Percentiles rank a stretch among this genome's conserved stretches.
Conservation (phyloP, 2,329 filamentous ascomycete genomes). For the Clonostachys rosea region DNA sequence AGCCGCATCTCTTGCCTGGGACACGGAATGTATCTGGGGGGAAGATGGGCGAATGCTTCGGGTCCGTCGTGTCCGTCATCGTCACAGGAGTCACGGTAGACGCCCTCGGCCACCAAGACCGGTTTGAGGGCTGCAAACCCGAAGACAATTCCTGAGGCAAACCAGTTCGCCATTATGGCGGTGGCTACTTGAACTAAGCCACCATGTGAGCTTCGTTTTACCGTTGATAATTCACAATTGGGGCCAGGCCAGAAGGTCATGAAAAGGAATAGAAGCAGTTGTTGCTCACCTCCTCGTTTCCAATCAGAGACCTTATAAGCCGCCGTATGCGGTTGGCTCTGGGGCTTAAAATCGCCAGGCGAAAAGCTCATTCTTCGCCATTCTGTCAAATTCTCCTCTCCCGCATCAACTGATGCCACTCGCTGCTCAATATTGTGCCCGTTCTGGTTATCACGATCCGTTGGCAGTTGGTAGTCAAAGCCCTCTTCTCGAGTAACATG, state of each 20-base stretch:
- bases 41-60: no score
- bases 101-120: slow-evolving; percentile 67
- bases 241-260: no score
- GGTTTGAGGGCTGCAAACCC: slow-evolving; percentile 82
- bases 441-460: slow-evolving; percentile 4
- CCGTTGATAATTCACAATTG: background rate
- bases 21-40: slow-evolving; percentile 24
- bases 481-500: slow-evolving; percentile 34
- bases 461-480: slow-evolving; percentile 28
- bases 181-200: slow-evolving; percentile 60
- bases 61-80: slow-evolving; percentile 14
- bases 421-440: background rate
- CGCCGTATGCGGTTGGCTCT: slow-evolving; percentile 18
- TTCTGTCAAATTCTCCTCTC: slow-evolving; percentile 6
- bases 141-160: slow-evolving; percentile 76
- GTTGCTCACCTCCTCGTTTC: slow-evolving; percentile 14
- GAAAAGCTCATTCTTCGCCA: slow-evolving; percentile 20
- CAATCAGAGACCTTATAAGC: slow-evolving; percentile 21
- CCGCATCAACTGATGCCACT: background rate
- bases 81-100: slow-evolving; percentile 61
- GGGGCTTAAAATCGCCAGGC: slow-evolving; percentile 11
- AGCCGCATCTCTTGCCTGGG: slow-evolving; percentile 51
- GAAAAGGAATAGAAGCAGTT: no score
- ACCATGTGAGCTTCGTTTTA: background rate
- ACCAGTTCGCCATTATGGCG: slow-evolving; percentile 67